Percentiles rank a stretch among this genome's conserved stretches.
phyloP scores from a whole-genome alignment of 345 rosid species.

The Alliaria petiolata region DNA sequence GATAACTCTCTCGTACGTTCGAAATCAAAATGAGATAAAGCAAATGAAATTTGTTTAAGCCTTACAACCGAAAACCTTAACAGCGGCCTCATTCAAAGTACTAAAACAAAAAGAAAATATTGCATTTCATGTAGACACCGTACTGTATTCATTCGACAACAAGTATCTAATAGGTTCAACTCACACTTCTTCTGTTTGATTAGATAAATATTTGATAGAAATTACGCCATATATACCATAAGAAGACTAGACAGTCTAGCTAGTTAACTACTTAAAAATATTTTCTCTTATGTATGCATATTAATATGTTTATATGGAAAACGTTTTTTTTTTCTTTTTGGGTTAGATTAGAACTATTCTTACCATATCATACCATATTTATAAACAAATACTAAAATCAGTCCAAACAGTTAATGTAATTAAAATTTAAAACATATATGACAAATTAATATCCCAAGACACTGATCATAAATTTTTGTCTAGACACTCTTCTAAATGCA shows the following conservation, averaged over 20 bases:
- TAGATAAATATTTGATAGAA: background rate
- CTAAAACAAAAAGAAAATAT: background rate
- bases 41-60: background rate
- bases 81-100: background rate
- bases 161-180: background rate
- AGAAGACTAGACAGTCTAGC: background rate
- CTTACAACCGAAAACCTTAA: background rate
- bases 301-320: background rate
- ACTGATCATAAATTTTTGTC: background rate
- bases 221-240: background rate
- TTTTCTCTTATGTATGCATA: background rate
- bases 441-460: constrained; percentile 10
- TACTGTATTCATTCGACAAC: background rate
- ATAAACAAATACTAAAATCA: constrained; percentile 9
- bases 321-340: background rate
- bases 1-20: too few species aligned
- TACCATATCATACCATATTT: background rate
- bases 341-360: too few species aligned
- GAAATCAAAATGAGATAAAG: too few species aligned
- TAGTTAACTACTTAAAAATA: too few species aligned
- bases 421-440: background rate
- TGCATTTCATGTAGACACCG: background rate
- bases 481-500: background rate
- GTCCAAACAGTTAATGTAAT: background rate
- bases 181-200: background rate